phyloP scores from a whole-genome alignment of 208 protist species.

The Giardia duodenalis region DNA sequence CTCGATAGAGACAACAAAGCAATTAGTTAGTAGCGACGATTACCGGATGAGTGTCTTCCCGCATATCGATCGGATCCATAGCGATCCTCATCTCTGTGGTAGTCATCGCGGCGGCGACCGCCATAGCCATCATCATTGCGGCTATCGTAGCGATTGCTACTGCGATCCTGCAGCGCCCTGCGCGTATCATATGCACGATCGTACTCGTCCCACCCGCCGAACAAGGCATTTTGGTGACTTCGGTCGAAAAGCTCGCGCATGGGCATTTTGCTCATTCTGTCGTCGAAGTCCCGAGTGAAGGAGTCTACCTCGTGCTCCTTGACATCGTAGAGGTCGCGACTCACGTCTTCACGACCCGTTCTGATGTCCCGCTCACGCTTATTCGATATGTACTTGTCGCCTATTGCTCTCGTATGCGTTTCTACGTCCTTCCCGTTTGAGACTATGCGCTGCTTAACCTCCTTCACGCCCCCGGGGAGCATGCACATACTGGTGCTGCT shows the following conservation, averaged over 20 bases:
- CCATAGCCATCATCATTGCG: too few relatives aligned
- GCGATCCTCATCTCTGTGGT: too few relatives aligned
- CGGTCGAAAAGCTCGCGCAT: background rate
- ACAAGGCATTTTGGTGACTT: too few relatives aligned
- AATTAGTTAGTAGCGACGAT: background rate
- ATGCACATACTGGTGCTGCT: background rate
- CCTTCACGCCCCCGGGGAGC: background rate
- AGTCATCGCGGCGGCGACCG: too few relatives aligned
- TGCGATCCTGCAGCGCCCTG: too few relatives aligned
- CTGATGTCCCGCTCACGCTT: background rate
- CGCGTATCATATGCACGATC: too few relatives aligned
- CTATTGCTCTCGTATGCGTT: background rate
- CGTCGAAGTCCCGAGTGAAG: background rate
- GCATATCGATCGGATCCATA: background rate
- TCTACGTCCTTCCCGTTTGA: background rate
- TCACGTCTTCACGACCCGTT: background rate
- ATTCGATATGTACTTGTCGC: background rate
- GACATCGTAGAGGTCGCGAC: background rate
- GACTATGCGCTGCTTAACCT: background rate
- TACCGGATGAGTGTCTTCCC: background rate
- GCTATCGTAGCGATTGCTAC: too few relatives aligned
- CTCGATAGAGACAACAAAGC: background rate
- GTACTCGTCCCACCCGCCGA: too few relatives aligned
- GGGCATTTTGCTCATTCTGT: background rate
- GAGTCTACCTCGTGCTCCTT: background rate